Base-by-base conservation (phyloP, 306 rosid species). In the Benincasa hispida region DNA sequence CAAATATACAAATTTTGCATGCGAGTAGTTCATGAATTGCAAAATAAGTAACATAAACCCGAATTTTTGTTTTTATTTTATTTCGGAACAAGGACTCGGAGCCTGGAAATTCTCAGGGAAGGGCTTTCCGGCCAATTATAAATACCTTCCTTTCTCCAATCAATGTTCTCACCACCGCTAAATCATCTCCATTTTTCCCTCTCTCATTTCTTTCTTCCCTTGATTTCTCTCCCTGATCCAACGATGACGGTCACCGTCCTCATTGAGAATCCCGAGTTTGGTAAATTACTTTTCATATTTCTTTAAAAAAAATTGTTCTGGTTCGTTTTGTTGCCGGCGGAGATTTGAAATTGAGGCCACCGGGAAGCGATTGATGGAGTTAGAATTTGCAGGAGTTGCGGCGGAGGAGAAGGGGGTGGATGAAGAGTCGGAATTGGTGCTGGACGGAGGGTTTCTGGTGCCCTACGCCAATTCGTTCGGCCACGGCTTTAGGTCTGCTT, bases 91-190 rank as follows among this genome's bases (percentile, higher is more conserved):
- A 91, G 97, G 97, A 91, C 97, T 78, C 78, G 11, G 42, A 50
- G 27, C 81, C 74, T 84, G 6, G 51, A 41, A 88, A 91, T 81
- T 91, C 92, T 89, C 92, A 86, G 94, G 92, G 84, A 90, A 92
- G 98, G 94, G 82, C 96, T 86, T 69, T 89, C 91, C 91, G 91
- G 96, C 88, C 81, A 74, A 48, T 42, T 92, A 92, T 92, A 92
- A 89, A 92, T 89, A 84, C 70, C 84, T 22, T 42, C 32, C 51
- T 21, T 37, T 30, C 27, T 5, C 22, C 70, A 18, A 7, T 63
- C 72, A 74, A 75, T 81, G 87, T 70, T 59, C 60, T 15, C 55
- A 28, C 53, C 50, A 55, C 42, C 37, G 9, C 37, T 35, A 51
- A 35, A 10, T 2, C 4, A 67, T 67, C n/a, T 67, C 54, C 11